Base-by-base conservation (phyloP, 495 filamentous ascomycete species). In the Hypoxylon crocopeplum region DNA sequence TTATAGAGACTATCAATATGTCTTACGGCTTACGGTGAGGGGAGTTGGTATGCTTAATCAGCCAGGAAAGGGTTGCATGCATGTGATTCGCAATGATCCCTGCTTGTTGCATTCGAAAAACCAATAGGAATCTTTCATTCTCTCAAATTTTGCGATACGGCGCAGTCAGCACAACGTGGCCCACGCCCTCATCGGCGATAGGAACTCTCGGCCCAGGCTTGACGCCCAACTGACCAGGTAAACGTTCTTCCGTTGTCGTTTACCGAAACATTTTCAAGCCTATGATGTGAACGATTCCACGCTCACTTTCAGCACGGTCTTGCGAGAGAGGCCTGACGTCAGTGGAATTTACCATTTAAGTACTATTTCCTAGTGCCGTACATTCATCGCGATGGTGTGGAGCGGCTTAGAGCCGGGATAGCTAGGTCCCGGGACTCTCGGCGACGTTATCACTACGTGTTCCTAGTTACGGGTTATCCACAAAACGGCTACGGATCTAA, bases 401-500 rank as follows among this genome's bases (percentile, higher is more conserved):
- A 44, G 49, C 30, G 30, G 21, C 29, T 40, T 49, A 36, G 15
- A 42, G 36, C 41, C 33, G 15, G 16, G n/a, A 13, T n/a, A 20
- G 16, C 60, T 32, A 24, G 22, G 21, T 34, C 34, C 33, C 50
- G 55, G 50, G 45, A 27, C 24, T 42, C n/a, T 46, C 44, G 50
- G 55, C 34, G 49, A 59, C 34, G 48, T 29, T 30, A 6, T 29
- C 48, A 32, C 13, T 38, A 29, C 7, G 11, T 24, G 15, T 48
- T 41, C 21, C 41, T 11, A 57, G 21, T 16, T 10, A 46, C 13
- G 10, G 16, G 32, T 16, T 58, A 50, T 33, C 48, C 29, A 58
- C 20, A 46, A 59, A 50, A 40, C 44, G 27, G 39, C 8, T 22
- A 56, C 36, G 39, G 61, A 55, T 55, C 61, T 59, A 64, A 64